Evolutionary conservation across 768 basidiomycete species (phyloP).

Genomic region (Suillus lakei): DNA sequence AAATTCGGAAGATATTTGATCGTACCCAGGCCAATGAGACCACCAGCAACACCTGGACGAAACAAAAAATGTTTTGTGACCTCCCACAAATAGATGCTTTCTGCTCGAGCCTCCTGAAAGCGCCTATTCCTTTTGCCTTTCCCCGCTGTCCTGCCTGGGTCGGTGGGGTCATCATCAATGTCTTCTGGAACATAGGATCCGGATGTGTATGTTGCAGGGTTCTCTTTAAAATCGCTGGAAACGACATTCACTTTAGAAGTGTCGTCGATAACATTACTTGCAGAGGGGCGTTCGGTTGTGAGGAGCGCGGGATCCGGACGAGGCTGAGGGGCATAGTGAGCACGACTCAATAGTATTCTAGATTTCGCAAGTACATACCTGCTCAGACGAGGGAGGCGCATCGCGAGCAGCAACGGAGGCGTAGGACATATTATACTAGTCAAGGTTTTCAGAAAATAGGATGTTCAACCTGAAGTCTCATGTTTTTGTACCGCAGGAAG

Average conservation of each 20-base stretch:
- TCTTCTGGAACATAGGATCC: constrained; percentile 23
- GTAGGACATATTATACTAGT: constrained; percentile 63
- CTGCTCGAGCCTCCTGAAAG: constrained; percentile 50
- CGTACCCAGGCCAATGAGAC: constrained; percentile 70
- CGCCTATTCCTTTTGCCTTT: constrained; percentile 37
- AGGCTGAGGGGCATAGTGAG: constrained; percentile 45
- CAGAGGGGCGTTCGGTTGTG: constrained; percentile 50
- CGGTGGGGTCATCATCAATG: constrained; percentile 13
- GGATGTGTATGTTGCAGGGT: constrained; percentile 46
- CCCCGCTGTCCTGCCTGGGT: constrained; percentile 2
- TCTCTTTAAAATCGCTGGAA: constrained; percentile 50
- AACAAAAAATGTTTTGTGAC: constrained; percentile 57
- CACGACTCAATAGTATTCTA: constrained; percentile 7
- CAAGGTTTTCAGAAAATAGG: neutral
- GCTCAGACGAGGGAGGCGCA: constrained; percentile 50
- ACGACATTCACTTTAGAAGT: constrained; percentile 62
- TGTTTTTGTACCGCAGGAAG: constrained; percentile 8
- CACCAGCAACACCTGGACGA: constrained; percentile 72
- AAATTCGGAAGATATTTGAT: constrained; percentile 10
- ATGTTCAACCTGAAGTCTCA: neutral
- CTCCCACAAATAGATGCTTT: constrained; percentile 58
- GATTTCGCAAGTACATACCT: constrained; percentile 37
- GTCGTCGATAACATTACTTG: constrained; percentile 48
- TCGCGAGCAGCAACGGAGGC: constrained; percentile 68
- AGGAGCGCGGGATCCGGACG: constrained; percentile 68